A percentile compares a stretch with the other conserved stretches of the same genome.
Evolutionary conservation across 257 asterid genomes (phyloP).

Genomic region (Solanum habrochaites): DNA sequence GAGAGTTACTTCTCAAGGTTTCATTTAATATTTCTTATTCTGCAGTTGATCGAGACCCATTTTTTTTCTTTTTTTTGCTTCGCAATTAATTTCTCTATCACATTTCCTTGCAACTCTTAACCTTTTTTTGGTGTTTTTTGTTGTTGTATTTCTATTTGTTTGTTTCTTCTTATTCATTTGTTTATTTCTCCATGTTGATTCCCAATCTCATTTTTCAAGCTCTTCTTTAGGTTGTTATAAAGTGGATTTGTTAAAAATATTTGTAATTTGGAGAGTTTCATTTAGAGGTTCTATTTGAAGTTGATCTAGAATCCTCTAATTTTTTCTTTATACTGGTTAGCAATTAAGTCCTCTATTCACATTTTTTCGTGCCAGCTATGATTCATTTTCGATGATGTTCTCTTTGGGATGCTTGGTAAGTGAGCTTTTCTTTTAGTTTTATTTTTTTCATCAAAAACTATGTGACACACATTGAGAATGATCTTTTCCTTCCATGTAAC

Average conservation of each 20-base stretch:
- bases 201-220: not conserved
- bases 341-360: not conserved
- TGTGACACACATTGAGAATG: not conserved
- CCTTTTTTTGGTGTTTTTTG: not conserved
- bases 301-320: not conserved
- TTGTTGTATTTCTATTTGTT: not conserved
- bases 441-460: too few species aligned
- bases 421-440: not conserved
- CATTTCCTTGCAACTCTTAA: too few species aligned
- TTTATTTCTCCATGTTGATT: not conserved
- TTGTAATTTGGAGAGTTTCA: not conserved
- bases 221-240: not conserved
- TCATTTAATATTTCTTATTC: too few species aligned
- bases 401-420: not conserved
- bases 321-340: not conserved
- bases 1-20: too few species aligned
- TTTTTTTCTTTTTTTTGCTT: too few species aligned
- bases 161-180: not conserved
- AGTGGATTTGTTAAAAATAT: not conserved
- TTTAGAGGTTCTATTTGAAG: not conserved
- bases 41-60: too few species aligned
- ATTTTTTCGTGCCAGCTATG: not conserved
- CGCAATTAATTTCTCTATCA: too few species aligned
- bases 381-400: not conserved
- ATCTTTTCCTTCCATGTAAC: too few species aligned